These are phyloP conservation scores for Hymenochaete sp. DNA, from an alignment of 1,284 basidiomycete genomes.

Conservation along the genomic window DNA sequence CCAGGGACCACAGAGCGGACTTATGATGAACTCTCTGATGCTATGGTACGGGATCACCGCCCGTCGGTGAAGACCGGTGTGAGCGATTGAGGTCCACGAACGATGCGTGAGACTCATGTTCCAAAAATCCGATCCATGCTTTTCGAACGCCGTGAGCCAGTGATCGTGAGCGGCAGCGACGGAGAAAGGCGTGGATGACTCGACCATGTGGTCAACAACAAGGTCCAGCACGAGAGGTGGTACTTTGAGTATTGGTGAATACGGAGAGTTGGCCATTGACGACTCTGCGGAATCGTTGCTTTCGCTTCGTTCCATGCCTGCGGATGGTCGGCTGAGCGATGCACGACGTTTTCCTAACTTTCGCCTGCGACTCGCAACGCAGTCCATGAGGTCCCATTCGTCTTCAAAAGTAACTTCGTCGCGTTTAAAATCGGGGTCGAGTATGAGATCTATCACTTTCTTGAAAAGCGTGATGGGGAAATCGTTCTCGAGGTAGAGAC, in stretches of 20 bases:
- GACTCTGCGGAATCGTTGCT: neutral
- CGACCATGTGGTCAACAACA: neutral
- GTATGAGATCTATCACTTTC: slow-evolving; percentile 1
- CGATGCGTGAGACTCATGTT: slow-evolving; percentile 4
- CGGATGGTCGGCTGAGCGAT: neutral
- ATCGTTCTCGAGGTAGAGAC: slow-evolving; percentile 3
- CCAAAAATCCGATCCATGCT: neutral
- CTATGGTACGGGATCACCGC: slow-evolving; percentile 1
- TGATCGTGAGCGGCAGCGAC: neutral
- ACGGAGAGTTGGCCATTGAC: neutral
- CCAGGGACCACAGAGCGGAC: slow-evolving; percentile 2
- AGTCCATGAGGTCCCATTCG: neutral
- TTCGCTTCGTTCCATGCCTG: neutral
- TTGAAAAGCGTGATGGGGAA: slow-evolving; percentile 3
- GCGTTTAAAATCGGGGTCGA: neutral
- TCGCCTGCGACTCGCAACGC: neutral
- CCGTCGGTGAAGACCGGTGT: neutral
- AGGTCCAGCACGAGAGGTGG: slow-evolving; percentile 1
- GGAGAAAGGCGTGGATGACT: neutral
- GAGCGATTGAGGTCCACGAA: neutral
- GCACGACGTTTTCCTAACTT: neutral
- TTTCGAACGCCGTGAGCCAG: neutral
- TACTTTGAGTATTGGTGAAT: neutral
- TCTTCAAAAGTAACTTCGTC: neutral
- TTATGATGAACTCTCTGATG: neutral